A percentile compares a stretch with the other conserved stretches of the same genome.
phyloP scores from a whole-genome alignment of 805 yeast genomes.

The Yarrowia deformans region DNA sequence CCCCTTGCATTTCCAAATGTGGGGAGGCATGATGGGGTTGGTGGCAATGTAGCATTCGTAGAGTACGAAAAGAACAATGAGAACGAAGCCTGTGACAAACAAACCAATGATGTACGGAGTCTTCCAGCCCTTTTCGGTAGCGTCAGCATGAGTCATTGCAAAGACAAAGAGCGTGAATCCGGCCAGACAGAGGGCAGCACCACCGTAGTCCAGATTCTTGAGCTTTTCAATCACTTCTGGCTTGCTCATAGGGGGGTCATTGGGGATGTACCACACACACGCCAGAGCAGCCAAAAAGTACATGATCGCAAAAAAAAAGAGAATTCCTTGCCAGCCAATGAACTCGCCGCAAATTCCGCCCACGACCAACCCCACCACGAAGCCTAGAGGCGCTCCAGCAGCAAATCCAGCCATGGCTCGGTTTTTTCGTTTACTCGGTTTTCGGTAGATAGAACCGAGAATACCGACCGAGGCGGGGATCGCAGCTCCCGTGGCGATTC shows the following conservation, averaged over 20 bases:
- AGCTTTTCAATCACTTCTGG: slow-evolving; percentile 47
- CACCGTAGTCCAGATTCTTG: slow-evolving; percentile 54
- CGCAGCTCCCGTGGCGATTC: slow-evolving; percentile 55
- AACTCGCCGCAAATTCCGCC: slow-evolving; percentile 56
- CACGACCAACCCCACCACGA: slow-evolving; percentile 53
- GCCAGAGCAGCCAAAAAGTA: slow-evolving; percentile 48
- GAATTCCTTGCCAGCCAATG: slow-evolving; percentile 55
- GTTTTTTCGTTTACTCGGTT: slow-evolving; percentile 54
- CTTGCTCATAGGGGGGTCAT: slow-evolving; percentile 46
- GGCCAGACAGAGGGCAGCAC: slow-evolving; percentile 54
- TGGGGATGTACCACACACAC: slow-evolving; percentile 51
- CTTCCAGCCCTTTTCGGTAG: slow-evolving; percentile 55
- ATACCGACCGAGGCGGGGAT: slow-evolving; percentile 60
- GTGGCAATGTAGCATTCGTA: slow-evolving; percentile 54
- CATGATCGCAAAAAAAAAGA: slow-evolving; percentile 54
- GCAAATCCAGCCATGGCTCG: slow-evolving; percentile 55
- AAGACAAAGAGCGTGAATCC: slow-evolving; percentile 56
- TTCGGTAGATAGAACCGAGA: slow-evolving; percentile 53
- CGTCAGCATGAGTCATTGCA: slow-evolving; percentile 56
- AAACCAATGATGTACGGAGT: slow-evolving; percentile 58
- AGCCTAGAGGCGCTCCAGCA: slow-evolving; percentile 61
- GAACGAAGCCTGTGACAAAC: slow-evolving; percentile 52
- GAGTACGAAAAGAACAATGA: slow-evolving; percentile 51
- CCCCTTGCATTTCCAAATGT: slow-evolving; percentile 53
- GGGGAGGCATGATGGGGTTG: slow-evolving; percentile 59